These are phyloP conservation scores for Schoenoplectus triqueter DNA, from an alignment of 202 grass and related monocot genomes.

Conservation along the genomic window DNA sequence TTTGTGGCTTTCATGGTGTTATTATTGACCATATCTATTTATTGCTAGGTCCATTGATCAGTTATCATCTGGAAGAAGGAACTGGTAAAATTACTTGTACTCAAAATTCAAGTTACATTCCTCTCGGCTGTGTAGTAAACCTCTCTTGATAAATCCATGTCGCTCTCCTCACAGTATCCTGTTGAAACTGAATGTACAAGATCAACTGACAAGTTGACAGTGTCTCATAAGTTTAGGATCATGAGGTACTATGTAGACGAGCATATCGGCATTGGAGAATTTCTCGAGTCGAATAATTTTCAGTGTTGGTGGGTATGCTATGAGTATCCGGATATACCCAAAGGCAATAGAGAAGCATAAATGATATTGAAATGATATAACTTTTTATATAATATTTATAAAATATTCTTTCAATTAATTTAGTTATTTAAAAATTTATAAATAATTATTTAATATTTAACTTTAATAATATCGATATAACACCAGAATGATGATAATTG, in stretches of 20 bases:
- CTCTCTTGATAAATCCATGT: neutral
- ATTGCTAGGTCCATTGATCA: too few species aligned
- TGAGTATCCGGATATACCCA: neutral
- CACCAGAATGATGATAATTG: too few species aligned
- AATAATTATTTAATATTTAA: too few species aligned
- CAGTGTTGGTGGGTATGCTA: conserved; percentile 17
- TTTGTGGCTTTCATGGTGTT: too few species aligned
- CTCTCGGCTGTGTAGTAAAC: too few species aligned
- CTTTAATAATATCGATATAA: too few species aligned
- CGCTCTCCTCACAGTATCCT: neutral
- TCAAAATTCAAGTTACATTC: too few species aligned
- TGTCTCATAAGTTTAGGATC: conserved; percentile 7
- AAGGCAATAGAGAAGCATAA: neutral
- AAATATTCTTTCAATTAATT: neutral
- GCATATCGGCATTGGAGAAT: neutral
- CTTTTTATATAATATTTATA: neutral
- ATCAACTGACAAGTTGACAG: neutral
- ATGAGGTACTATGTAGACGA: conserved; percentile 12
- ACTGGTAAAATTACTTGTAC: too few species aligned
- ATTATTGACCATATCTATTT: too few species aligned
- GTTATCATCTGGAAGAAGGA: too few species aligned
- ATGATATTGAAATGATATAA: neutral
- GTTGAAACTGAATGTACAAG: neutral
- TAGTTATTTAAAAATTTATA: too few species aligned
- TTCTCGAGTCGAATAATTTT: neutral